Evolutionary conservation across 805 yeast genomes (phyloP), one percentile per base, ranked within the genome.

Genomic region (Ogataea polymorpha): DNA sequence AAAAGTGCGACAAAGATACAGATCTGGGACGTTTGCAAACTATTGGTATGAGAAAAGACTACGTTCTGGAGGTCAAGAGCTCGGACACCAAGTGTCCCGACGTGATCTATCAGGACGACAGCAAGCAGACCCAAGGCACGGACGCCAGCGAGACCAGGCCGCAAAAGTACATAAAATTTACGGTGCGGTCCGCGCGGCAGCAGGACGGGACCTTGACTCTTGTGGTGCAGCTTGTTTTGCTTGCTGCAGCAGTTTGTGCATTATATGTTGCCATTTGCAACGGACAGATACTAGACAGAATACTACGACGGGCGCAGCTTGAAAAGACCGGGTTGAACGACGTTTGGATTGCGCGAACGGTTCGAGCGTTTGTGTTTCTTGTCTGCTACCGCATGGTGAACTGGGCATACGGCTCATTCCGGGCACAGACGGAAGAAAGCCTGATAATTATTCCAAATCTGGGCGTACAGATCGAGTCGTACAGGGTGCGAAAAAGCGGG

Each of bases 391-490:
- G 45, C 30, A 21, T 50, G 16, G 41, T 58, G 3, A 50, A 51
- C 31, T 38, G 43, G 32, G 36, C 53, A 2, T 51, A 50, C 32
- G 54, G 62, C 20, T 42, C 59, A 9, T 36, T 62, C 4, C 58
- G 59, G 39, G 67, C 65, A 42, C 61, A 61, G 23, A 61, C 70
- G 11, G 65, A 67, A 37, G 80, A 75, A 45, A 61, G 65, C 4
- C 50, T 75, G 39, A 60, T 67, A 15, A 68, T 74, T 2, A 69
- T 75, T 55, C 71, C 71, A 23, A 67, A 70, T 26, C 56, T 74
- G 37, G 80, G 80, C 1, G 53, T 75, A 2, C 80, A 75, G 46
- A 51, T 66, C 23, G 66, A 66, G 34, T 63, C 71, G 16, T 52
- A 58, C 23, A 47, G 58, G 8, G 39, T 50, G 8, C 63, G 65